Percentiles rank a stretch among this genome's conserved stretches.
phyloP scores from a whole-genome alignment of 805 yeast species.

The Isabelozyma heimii region DNA sequence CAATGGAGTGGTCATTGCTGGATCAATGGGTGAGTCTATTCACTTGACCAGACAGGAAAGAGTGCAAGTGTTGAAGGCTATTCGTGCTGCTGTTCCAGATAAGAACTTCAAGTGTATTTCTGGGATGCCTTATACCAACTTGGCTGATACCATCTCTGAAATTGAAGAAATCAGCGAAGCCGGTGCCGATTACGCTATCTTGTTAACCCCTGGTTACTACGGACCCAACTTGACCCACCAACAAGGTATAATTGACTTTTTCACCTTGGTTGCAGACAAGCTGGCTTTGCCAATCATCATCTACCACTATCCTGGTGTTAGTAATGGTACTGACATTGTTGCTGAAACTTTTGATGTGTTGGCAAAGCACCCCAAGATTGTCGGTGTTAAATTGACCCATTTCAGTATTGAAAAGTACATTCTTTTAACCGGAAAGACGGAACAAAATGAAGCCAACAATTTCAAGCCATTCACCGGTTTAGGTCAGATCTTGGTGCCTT shows the following conservation, averaged over 20 bases:
- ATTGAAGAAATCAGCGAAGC: constrained; percentile 20
- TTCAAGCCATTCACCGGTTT: constrained; percentile 23
- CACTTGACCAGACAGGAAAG: constrained; percentile 32
- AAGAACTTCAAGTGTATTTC: constrained; percentile 27
- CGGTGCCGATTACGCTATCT: constrained; percentile 33
- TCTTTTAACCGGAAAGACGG: constrained; percentile 12
- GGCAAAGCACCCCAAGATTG: constrained; percentile 31
- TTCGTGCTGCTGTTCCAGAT: constrained; percentile 29
- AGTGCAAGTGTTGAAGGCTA: constrained; percentile 18
- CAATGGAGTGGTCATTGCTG: constrained; percentile 33
- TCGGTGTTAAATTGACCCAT: constrained; percentile 30
- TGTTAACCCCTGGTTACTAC: constrained; percentile 34
- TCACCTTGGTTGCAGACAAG: constrained; percentile 24
- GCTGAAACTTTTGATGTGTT: constrained; percentile 19
- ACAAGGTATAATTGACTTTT: constrained; percentile 29
- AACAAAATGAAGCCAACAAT: constrained; percentile 9
- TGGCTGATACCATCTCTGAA: constrained; percentile 24
- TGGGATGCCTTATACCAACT: constrained; percentile 21
- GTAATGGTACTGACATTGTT: constrained; percentile 26
- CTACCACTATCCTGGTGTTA: constrained; percentile 36
- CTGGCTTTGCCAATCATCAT: constrained; percentile 33
- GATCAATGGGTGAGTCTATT: constrained; percentile 40
- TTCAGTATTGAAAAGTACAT: constrained; percentile 19
- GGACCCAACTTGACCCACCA: constrained; percentile 29
- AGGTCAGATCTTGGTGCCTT: constrained; percentile 23